Evolutionary conservation across 495 filamentous ascomycete species (phyloP).

Genomic region (Aspergillus affinis): DNA sequence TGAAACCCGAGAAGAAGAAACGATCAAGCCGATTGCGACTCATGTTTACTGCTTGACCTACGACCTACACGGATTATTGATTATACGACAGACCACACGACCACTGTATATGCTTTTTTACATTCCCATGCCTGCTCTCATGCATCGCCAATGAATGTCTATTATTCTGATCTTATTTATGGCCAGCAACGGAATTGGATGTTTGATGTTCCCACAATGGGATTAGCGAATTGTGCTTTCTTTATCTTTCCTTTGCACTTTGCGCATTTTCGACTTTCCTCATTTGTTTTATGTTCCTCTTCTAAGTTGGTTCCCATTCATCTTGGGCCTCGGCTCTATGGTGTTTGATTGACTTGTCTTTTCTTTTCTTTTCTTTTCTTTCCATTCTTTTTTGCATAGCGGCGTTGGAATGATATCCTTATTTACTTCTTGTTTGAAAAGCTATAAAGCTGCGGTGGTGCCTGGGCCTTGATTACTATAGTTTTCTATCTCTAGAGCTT

Average conservation of each 20-base stretch:
- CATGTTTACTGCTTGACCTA: conserved; percentile 43
- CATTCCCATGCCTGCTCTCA: conserved; percentile 3
- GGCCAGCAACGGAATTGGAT: neutral
- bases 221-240: neutral
- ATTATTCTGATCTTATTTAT: neutral
- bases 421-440: neutral
- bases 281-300: neutral
- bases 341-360: neutral
- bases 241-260: neutral
- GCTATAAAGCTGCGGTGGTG: neutral
- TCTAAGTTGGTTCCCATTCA: neutral
- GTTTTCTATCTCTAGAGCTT: neutral
- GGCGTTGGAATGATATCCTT: neutral
- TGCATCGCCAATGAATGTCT: neutral
- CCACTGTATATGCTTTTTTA: conserved; percentile 11
- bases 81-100: conserved; percentile 6
- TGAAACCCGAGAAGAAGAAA: conserved; percentile 41
- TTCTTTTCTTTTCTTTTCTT: too few species aligned
- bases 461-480: neutral
- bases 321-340: neutral
- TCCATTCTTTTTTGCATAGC: neutral
- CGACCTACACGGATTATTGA: neutral
- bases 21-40: conserved; percentile 42
- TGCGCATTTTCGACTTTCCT: neutral
- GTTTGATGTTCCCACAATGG: neutral